Base-by-base conservation (phyloP, 2,329 filamentous ascomycete genomes). In the Pseudogymnoascus sp. region DNA sequence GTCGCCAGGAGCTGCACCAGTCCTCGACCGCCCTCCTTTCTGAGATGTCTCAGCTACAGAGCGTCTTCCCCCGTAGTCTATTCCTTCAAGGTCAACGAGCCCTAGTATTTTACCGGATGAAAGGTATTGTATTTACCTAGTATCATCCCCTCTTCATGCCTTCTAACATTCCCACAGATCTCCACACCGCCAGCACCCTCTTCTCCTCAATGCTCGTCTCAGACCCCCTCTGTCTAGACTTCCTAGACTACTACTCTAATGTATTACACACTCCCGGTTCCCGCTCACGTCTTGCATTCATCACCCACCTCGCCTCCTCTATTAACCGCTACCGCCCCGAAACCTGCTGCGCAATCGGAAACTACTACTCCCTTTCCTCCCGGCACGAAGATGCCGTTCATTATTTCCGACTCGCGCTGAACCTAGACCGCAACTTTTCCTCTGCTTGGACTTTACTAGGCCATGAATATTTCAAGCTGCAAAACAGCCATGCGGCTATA, bases 331-430 rank as follows among this genome's bases (percentile, higher is more conserved):
- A 49, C 42, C 42, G 42, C 23, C 42, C 42, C 14, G 14, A 49
- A 49, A 49, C 42, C 14, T 14, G 14, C 14, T 2, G n/a, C 14
- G 42, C 42, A 28, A 4, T 28, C 0, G 42, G 42, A 2, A 49
- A 28, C 23, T 49, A 49, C 23, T 49, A 49, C 14, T 49, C 23
- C 22, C 23, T 28, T 14, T 16, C 14, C 14, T n/a, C 12, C 3
- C 36, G 36, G 3, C 36, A 89, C 79, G 67, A 88, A 84, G 23
- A 85, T 80, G 0, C 82, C 79, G 67, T 82, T 78, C 1, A 82
- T 69, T 0, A 73, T 74, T 14, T 70, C 66, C 30, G 72, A 45
- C 22, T 49, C 23, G 42, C 42, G 4, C 42, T 49, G 14, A 12
- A 49, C 2, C 4, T 49, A 5, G 42, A 49, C 23, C 42, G 42